Percentiles rank a stretch among this genome's conserved stretches.
These are phyloP conservation scores for Aspergillus sparsus DNA, from an alignment of 495 filamentous ascomycete genomes.

Conservation along the genomic window DNA sequence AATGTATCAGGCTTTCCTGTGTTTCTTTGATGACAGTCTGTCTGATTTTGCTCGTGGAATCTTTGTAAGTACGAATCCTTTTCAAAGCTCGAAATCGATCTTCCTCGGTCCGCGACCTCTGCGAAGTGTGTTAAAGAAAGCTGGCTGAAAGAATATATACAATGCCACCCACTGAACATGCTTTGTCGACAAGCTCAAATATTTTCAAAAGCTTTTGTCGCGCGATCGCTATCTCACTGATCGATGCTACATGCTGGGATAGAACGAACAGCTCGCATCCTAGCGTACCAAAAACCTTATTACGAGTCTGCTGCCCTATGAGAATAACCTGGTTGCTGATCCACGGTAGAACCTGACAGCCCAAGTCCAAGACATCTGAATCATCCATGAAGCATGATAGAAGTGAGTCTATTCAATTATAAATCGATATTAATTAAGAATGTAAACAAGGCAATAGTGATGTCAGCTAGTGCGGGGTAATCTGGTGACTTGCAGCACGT, in stretches of 20 bases:
- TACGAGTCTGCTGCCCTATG: neutral
- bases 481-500: neutral
- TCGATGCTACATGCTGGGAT: neutral
- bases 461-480: neutral
- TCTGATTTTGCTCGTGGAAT: neutral
- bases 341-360: slow-evolving; percentile 2
- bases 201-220: slow-evolving; percentile 3
- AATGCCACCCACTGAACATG: slow-evolving; percentile 9
- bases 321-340: slow-evolving; percentile 11
- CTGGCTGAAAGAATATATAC: neutral
- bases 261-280: slow-evolving; percentile 14
- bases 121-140: neutral
- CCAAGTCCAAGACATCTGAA: neutral
- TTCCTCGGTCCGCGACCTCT: neutral
- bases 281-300: neutral
- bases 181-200: slow-evolving; percentile 5
- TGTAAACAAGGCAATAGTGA: neutral
- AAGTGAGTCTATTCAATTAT: neutral
- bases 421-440: neutral
- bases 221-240: neutral
- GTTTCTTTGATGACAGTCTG: neutral
- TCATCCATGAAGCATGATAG: neutral
- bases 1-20: neutral
- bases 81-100: neutral
- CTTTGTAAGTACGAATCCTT: slow-evolving; percentile 3